Evolutionary conservation across 345 rosid species (phyloP).

Genomic region (Arabidopsis suecica): DNA sequence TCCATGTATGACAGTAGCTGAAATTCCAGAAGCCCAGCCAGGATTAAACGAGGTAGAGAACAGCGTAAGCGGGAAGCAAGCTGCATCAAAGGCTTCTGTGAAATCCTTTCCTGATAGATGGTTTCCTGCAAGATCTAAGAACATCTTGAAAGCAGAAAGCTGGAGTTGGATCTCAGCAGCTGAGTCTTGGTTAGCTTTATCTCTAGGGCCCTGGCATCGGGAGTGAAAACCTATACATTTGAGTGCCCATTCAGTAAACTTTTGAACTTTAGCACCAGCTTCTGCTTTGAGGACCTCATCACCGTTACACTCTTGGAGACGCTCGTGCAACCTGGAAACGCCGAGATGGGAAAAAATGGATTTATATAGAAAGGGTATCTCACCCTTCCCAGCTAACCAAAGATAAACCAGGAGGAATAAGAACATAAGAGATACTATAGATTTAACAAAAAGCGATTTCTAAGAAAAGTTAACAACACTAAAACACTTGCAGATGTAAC

Average conservation of each 20-base stretch:
- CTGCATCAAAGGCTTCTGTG: slow-evolving; percentile 98
- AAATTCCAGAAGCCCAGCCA: slow-evolving; percentile 96
- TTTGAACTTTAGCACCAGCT: slow-evolving; percentile 93
- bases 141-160: slow-evolving; percentile 87
- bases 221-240: slow-evolving; percentile 94
- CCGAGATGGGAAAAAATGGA: slow-evolving; percentile 23
- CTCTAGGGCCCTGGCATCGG: slow-evolving; percentile 71
- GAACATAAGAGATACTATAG: background rate
- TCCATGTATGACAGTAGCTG: slow-evolving; percentile 86
- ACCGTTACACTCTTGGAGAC: slow-evolving; percentile 91
- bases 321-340: slow-evolving; percentile 85
- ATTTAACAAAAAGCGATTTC: background rate
- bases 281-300: slow-evolving; percentile 92
- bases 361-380: slow-evolving; percentile 30
- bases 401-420: slow-evolving; percentile 30
- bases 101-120: slow-evolving; percentile 96
- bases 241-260: slow-evolving; percentile 96
- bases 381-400: slow-evolving; percentile 29
- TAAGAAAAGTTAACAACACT: background rate
- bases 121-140: slow-evolving; percentile 87
- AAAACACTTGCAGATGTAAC: slow-evolving; percentile 15
- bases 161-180: slow-evolving; percentile 91
- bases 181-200: slow-evolving; percentile 66
- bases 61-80: slow-evolving; percentile 94
- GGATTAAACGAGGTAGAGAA: slow-evolving; percentile 92